phyloP scores from a whole-genome alignment of 352 stramenopile species.

The Thalassiosira livingstoniorum region DNA sequence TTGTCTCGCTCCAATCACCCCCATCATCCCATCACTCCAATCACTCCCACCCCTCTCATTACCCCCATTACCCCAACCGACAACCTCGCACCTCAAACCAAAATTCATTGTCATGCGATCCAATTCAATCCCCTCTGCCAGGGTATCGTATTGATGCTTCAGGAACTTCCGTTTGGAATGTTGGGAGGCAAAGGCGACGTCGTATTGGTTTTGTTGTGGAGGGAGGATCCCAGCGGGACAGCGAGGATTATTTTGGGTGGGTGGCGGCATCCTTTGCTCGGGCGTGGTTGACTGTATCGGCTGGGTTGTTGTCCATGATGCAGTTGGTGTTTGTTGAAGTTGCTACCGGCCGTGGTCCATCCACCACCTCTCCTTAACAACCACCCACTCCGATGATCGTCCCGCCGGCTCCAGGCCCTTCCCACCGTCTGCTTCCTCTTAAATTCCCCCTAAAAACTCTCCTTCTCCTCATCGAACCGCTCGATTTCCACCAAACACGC shows the following conservation, averaged over 20 bases:
- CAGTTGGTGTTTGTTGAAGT: too few species aligned
- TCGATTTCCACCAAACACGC: conserved; percentile 75
- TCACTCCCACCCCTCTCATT: neutral
- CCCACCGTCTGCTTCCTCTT: conserved; percentile 38
- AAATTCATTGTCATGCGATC: conserved; percentile 98
- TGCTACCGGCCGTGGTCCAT: too few species aligned
- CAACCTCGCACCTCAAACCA: conserved; percentile 83
- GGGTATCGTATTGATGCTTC: conserved; percentile 96
- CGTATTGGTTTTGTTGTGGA: conserved; percentile 96
- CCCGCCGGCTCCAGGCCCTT: too few species aligned
- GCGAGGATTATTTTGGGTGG: conserved; percentile 93
- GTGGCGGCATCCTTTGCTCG: too few species aligned
- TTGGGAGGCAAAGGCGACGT: conserved; percentile 94
- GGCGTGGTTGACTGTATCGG: too few species aligned
- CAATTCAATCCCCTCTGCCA: conserved; percentile 97
- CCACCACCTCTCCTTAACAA: too few species aligned
- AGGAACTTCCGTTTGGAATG: conserved; percentile 92
- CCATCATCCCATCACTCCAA: too few species aligned
- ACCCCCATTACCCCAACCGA: conserved; percentile 23
- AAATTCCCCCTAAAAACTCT: conserved; percentile 43
- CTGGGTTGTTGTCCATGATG: too few species aligned
- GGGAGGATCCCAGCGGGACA: conserved; percentile 95
- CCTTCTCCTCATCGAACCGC: conserved; percentile 61
- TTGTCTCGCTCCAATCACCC: too few species aligned
- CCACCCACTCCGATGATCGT: too few species aligned